Conservation (phyloP, 2,329 filamentous ascomycete genomes). For the Pestalotiopsis sp. region DNA sequence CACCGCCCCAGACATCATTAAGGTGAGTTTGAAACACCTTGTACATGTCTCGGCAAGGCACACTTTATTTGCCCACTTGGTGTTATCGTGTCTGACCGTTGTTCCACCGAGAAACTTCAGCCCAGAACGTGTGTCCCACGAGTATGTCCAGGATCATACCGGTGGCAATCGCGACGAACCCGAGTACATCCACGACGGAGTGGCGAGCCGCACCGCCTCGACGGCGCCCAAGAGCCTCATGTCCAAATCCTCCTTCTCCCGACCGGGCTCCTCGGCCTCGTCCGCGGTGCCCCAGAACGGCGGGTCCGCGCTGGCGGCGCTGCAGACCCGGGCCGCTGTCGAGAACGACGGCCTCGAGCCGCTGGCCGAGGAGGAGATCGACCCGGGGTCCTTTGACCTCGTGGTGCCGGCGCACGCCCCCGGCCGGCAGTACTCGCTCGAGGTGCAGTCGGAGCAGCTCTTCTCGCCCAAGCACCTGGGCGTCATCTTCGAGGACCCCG, state of each 20-base stretch:
- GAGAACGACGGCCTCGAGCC: slow-evolving; percentile 35
- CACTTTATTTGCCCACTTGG: neutral
- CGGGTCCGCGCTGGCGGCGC: slow-evolving; percentile 16
- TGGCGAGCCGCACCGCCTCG: slow-evolving; percentile 22
- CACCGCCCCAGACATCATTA: neutral
- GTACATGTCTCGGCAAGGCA: neutral
- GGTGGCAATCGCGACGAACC: slow-evolving; percentile 12
- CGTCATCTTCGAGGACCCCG: slow-evolving; percentile 64
- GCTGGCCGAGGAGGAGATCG: slow-evolving; percentile 35
- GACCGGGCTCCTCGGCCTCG: slow-evolving; percentile 27
- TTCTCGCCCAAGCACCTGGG: slow-evolving; percentile 66
- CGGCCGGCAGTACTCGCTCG: slow-evolving; percentile 52
- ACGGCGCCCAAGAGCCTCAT: slow-evolving; percentile 26
- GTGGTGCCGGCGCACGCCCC: slow-evolving; percentile 39
- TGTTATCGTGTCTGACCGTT: neutral
- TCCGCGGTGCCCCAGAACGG: slow-evolving; percentile 19
- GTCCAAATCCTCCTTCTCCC: slow-evolving; percentile 27
- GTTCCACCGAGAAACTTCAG: neutral
- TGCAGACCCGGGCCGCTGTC: slow-evolving; percentile 25
- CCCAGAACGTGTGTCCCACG: neutral
- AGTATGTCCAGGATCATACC: neutral
- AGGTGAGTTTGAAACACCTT: slow-evolving; percentile 4
- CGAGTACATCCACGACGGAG: slow-evolving; percentile 15
- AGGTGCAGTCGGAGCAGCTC: slow-evolving; percentile 63
- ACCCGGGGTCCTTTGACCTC: slow-evolving; percentile 41